Conservation (phyloP, 495 filamentous ascomycete genomes). For the Aspergillus bridgeri region DNA sequence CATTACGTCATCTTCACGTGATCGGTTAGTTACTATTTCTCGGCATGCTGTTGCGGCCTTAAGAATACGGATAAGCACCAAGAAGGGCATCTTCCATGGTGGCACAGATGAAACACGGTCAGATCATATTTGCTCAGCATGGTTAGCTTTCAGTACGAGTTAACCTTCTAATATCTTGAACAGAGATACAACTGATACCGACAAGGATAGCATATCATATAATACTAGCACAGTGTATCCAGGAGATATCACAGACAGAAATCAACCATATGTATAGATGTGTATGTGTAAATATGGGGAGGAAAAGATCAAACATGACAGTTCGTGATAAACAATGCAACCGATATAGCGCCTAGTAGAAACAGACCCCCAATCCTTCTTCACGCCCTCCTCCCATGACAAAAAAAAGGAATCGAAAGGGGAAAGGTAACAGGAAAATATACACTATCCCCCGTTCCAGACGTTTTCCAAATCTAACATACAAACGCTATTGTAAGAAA, state of each 20-base stretch:
- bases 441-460: not conserved
- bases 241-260: not conserved
- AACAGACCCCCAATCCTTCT: not conserved
- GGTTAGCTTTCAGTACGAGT: too few relatives aligned
- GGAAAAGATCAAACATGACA: not conserved
- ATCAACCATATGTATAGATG: not conserved
- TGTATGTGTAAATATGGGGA: not conserved
- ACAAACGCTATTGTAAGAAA: not conserved
- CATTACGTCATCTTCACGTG: constrained; percentile 10
- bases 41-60: not conserved
- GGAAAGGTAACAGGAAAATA: not conserved
- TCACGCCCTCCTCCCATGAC: not conserved
- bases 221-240: not conserved
- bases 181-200: not conserved
- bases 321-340: not conserved
- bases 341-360: not conserved
- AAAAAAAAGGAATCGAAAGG: not conserved
- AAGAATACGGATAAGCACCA: not conserved
- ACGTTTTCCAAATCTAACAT: not conserved
- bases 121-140: too few relatives aligned
- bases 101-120: not conserved
- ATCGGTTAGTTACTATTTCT: too few relatives aligned
- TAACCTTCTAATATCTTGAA: too few relatives aligned
- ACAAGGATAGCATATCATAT: not conserved
- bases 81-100: not conserved